A percentile compares a stretch with the other conserved stretches of the same genome.
phyloP scores from a whole-genome alignment of 495 filamentous ascomycete genomes.

The Aspergillus ostianus region DNA sequence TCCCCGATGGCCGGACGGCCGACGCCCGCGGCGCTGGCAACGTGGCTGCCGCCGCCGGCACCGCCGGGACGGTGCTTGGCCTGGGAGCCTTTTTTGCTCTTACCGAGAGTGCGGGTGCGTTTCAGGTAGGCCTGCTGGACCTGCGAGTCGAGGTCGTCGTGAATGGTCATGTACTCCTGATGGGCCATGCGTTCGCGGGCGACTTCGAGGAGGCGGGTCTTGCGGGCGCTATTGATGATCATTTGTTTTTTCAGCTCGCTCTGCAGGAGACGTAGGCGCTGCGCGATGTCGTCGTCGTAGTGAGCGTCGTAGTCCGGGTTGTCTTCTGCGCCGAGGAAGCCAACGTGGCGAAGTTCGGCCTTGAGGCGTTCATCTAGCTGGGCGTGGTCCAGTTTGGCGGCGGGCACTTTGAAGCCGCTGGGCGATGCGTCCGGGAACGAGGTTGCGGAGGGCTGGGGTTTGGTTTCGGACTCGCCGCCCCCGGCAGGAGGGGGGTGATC shows the following conservation, averaged over 20 bases:
- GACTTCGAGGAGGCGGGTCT: conserved; percentile 78
- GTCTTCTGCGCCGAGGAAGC: conserved; percentile 72
- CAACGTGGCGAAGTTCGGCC: conserved; percentile 89
- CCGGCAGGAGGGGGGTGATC: conserved; percentile 32
- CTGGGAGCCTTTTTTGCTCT: conserved; percentile 74
- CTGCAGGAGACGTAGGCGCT: conserved; percentile 82
- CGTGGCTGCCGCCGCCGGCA: conserved; percentile 53
- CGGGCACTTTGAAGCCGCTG: conserved; percentile 54
- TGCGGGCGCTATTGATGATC: conserved; percentile 84
- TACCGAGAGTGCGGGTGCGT: conserved; percentile 90
- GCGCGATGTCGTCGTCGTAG: conserved; percentile 91
- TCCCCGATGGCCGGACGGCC: conserved; percentile 85
- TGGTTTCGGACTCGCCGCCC: conserved; percentile 25
- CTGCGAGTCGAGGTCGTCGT: conserved; percentile 93
- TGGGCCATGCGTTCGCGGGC: conserved; percentile 88
- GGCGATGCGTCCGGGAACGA: conserved; percentile 70
- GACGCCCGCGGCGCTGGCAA: conserved; percentile 49
- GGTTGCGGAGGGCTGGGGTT: conserved; percentile 64
- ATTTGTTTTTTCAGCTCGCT: conserved; percentile 74
- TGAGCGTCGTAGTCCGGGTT: conserved; percentile 80
- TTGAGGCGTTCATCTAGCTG: conserved; percentile 87
- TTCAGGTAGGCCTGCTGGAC: conserved; percentile 95
- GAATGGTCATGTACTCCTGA: conserved; percentile 94
- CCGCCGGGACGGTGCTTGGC: conserved; percentile 71
- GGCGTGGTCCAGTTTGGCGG: conserved; percentile 71